Conservation (phyloP, 108 stramenopile species). For the Mayamaea pseudoterrestris region DNA sequence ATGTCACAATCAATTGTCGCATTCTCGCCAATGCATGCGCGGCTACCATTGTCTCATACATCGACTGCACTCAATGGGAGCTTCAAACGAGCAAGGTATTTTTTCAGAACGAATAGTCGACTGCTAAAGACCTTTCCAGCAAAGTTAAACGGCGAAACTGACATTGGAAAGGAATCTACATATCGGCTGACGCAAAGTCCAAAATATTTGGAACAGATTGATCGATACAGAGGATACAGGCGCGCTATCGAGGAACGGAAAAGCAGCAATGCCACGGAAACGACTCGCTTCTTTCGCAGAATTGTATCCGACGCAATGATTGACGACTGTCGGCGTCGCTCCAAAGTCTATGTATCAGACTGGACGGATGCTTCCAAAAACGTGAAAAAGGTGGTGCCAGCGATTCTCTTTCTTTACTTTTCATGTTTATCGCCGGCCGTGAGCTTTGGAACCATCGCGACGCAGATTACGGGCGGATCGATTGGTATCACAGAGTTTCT, state of each 20-base stretch:
- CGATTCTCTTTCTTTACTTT: constrained; percentile 89
- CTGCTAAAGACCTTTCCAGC: too few species aligned
- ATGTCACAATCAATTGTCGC: too few species aligned
- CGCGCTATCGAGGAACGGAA: neutral
- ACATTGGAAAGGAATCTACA: too few species aligned
- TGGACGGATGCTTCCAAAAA: constrained; percentile 53
- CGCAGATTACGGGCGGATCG: constrained; percentile 73
- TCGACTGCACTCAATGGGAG: too few species aligned
- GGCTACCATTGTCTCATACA: too few species aligned
- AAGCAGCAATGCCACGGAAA: neutral
- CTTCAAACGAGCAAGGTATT: too few species aligned
- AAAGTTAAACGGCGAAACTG: too few species aligned
- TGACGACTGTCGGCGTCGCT: constrained; percentile 37
- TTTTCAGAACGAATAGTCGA: too few species aligned
- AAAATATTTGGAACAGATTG: constrained; percentile 5
- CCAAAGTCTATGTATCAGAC: constrained; percentile 12
- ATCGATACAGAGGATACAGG: constrained; percentile 1
- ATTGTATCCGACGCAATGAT: constrained; percentile 13
- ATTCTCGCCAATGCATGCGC: too few species aligned
- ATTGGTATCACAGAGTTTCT: constrained; percentile 91
- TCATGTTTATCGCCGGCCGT: constrained; percentile 89
- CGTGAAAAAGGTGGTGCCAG: constrained; percentile 61
- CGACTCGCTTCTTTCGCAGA: neutral
- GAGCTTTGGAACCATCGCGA: constrained; percentile 88
- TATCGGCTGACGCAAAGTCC: too few species aligned